Base-by-base conservation (phyloP, 768 basidiomycete genomes). In the Termitomyces sp. region DNA sequence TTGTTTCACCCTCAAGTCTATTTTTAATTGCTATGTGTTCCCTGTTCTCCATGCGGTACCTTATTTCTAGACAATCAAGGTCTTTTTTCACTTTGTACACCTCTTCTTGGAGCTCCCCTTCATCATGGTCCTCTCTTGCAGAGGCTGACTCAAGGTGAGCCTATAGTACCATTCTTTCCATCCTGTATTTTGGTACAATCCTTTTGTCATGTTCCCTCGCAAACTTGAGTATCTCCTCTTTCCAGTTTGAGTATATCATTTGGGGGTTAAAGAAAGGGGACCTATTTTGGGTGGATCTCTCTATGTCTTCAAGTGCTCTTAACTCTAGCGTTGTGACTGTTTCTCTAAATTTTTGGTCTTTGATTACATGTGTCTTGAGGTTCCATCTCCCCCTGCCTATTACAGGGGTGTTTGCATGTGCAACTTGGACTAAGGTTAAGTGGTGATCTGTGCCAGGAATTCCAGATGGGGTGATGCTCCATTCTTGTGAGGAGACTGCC, bases 251-350 rank as follows among this genome's bases (percentile, higher is more conserved):
- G 7, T 45, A 45, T 1, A 45, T 45, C 4, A 1, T 45, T n/a
- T 45, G 43, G 8, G 43, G 17, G 4, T 45, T 45, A 20, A 20
- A 20, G 20, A 20, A 20, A 20, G 20, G 20, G 20, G 20, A 20
- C 20, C 20, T 20, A 20, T 20, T 20, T 20, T 20, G 20, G 20
- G 20, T 1, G 1, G 20, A 3, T 17, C 5, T 8, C 5, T 6
- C 17, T n/a, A 45, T 45, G 15, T 45, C 43, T 1, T 15, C 14
- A 2, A 45, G 2, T 1, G 17, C 43, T 6, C 5, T 3, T 2
- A 5, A 0, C 0, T 17, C 43, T 2, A 8, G 2, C 0, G 17
- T 5, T 6, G 7, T n/a, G 5, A n/a, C 5, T 6, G 5, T n/a
- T 17, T 17, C 7, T 17, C 43, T 45, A 8, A 45, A 45, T n/a